These are phyloP conservation scores for Plasmodium gaboni DNA, from an alignment of 169 alveolate genomes.

Conservation along the genomic window DNA sequence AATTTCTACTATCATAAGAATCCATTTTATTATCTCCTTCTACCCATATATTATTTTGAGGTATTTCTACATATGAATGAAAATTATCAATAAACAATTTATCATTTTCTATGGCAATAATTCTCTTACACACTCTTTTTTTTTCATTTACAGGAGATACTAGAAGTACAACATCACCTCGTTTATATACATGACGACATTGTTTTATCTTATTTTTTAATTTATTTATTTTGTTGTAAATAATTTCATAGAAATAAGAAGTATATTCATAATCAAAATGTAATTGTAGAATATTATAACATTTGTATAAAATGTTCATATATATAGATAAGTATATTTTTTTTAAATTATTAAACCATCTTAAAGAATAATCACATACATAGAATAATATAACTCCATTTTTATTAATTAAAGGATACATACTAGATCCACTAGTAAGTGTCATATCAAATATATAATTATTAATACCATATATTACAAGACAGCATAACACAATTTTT, in stretches of 20 bases:
- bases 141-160: conserved; percentile 69
- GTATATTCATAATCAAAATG: conserved; percentile 8
- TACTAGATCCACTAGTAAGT: conserved; percentile 77
- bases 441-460: conserved; percentile 74
- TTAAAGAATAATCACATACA: conserved; percentile 51
- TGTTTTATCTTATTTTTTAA: conserved; percentile 7
- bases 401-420: conserved; percentile 72
- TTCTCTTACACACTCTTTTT: conserved; percentile 76
- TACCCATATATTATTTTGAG: conserved; percentile 57
- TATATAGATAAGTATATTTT: conserved; percentile 15
- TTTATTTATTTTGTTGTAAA: conserved; percentile 12
- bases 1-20: conserved; percentile 76
- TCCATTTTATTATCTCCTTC: conserved; percentile 75
- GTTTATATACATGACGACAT: conserved; percentile 27
- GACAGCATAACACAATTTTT: conserved; percentile 34
- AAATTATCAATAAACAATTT: conserved; percentile 46
- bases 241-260: conserved; percentile 8
- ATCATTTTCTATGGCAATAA: conserved; percentile 73
- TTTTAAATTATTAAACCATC: conserved; percentile 17
- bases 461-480: conserved; percentile 61
- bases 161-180: conserved; percentile 72
- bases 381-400: conserved; percentile 75
- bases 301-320: conserved; percentile 18
- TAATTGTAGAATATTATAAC: conserved; percentile 3
- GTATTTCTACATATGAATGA: conserved; percentile 47